Base-by-base conservation (phyloP, 495 filamentous ascomycete genomes). In the Xeromyces bisporus region DNA sequence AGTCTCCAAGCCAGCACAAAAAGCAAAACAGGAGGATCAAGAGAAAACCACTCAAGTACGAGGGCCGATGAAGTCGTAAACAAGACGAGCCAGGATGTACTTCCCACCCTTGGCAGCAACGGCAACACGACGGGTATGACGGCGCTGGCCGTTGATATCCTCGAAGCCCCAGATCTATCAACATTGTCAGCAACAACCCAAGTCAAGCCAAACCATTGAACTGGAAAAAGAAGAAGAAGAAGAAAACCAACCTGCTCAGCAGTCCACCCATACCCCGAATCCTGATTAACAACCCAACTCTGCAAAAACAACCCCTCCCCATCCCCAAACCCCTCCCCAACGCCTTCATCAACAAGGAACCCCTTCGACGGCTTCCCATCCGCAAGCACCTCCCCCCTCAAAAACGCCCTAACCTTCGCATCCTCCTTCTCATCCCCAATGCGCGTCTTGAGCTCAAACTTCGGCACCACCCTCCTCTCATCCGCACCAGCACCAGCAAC, bases 101-200 rank as follows among this genome's bases (percentile, higher is more conserved):
- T 76, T 56, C 0, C 55, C 55, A 2, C 62, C 70, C 65, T 85
- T 86, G 18, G 41, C 36, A 17, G 41, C 36, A 23, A 77, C 62
- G 11, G 74, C 65, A 26, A 81, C 56, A 27, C 75, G 75, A 35
- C 80, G 51, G 28, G 66, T 68, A 48, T 94, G 70, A 33, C 67
- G 64, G 37, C 85, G 66, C 56, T 73, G 48, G 1, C 73, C 66
- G 11, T 68, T 39, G 32, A 76, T 43, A 10, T 48, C 42, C 44
- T 69, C 66, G 34, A 79, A 80, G 9, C 74, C 74, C 72, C 75
- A 79, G 31, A 76, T 51, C 61, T 69, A 26, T 10, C 32, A 25
- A 39, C 9, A 23, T 30, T 36, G 29, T 3, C 29, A 36, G 28
- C 27, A 30, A 34, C 18, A 39, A 33, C 12, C 12, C 2, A 12